Evolutionary conservation across 2,329 filamentous ascomycete species (phyloP), one percentile per base, ranked within the genome.

Genomic region (Arthrobotrys megalospora): DNA sequence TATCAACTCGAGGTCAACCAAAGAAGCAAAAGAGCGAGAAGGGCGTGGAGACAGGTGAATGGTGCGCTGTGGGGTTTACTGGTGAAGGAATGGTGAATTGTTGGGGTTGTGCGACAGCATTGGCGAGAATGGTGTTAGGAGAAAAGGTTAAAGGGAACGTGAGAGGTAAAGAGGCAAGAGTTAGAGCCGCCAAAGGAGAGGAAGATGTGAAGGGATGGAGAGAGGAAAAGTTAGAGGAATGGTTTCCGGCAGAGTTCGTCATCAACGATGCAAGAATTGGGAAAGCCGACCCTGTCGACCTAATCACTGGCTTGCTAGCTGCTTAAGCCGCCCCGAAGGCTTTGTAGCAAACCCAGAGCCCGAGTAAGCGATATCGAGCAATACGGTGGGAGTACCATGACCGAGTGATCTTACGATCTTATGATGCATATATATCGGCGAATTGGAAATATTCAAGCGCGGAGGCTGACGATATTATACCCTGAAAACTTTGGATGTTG

Each of bases 21-120:
- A 73, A 68, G 47, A 82, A 83, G 12, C 10, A 14, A 12, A 67
- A 43, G 16, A 36, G 32, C 6, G 67, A 70, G 14, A 50, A 64
- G 14, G 66, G 67, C 8, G 60, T 62, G 11, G 38, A 24, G 53
- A 65, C 38, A 3, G 79, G 72, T 43, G 87, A 89, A 80, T 89
- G 87, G 87, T 84, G 88, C n/a, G 84, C 86, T 1, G 87, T 86
- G 0, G 88, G 87, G 0, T 89, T 86, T 80, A 85, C 83, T 50
- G 87, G 87, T 12, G 86, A 88, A 50, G 88, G 88, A 3, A 88
- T 89, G 87, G 86, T 86, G 1, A 87, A 85, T 84, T 85, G 87
- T 1, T 89, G 87, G 87, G 84, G 88, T 12, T 87, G 85, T 52
- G 87, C 87, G 0, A 85, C 84, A 10, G 87, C 87, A 0, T 48